Evolutionary conservation across 169 alveolate species (phyloP).

Genomic region (Pseudocohnilembus persalinus): DNA sequence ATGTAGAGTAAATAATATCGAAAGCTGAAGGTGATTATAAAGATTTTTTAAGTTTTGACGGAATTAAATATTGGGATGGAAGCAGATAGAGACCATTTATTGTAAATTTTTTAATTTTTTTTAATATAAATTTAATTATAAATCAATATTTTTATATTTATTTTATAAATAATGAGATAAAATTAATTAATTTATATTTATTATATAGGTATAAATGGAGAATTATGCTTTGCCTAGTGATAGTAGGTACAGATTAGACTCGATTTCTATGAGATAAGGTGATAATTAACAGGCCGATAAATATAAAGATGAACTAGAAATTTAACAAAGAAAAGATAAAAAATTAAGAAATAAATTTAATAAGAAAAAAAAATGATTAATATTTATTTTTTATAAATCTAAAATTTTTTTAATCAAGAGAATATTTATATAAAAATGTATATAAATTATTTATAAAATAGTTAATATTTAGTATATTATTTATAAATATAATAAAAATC

Average conservation of each 20-base stretch:
- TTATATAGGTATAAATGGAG: background rate
- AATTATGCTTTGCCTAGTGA: background rate
- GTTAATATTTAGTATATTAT: too few relatives aligned
- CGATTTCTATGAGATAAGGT: background rate
- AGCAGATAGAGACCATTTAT: background rate
- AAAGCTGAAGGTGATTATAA: background rate
- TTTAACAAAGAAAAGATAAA: background rate
- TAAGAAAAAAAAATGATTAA: too few relatives aligned
- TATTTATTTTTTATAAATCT: too few relatives aligned
- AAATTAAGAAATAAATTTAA: background rate
- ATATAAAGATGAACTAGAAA: background rate
- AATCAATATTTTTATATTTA: background rate
- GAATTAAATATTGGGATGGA: background rate
- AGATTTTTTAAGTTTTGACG: background rate
- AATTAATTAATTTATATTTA: too few relatives aligned
- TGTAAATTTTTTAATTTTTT: too few relatives aligned
- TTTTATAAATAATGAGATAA: too few relatives aligned
- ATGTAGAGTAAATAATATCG: background rate
- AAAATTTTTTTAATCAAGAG: too few relatives aligned
- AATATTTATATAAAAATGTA: too few relatives aligned
- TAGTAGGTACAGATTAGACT: background rate
- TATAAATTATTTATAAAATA: too few relatives aligned
- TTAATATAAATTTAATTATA: too few relatives aligned
- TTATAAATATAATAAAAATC: too few relatives aligned
- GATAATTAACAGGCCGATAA: background rate